Evolutionary conservation across 352 stramenopile genomes (phyloP), one percentile per base, ranked within the genome.

Genomic region (Blastocystis sp.): DNA sequence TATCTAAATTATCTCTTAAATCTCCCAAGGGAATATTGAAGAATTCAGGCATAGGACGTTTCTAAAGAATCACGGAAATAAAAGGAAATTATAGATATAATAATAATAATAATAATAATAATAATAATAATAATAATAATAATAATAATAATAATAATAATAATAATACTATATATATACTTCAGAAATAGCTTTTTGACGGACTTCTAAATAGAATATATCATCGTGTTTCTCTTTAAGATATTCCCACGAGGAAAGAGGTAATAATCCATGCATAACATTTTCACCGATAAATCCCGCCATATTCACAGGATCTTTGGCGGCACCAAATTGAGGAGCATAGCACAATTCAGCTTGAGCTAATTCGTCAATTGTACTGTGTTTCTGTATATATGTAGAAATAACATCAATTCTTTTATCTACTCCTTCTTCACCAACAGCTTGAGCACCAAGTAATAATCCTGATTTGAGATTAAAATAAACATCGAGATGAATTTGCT

Each of bases 381-480:
- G 31, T 19, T 64, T 70, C 36, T 77, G 72, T 39, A 78, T 76
- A 1, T 72, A 66, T 21, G 74, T 74, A 2, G 68, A 65, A 32
- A 80, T 70, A 21, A 79, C 70, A 46, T 80, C 74, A 65, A 80
- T 79, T 10, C 72, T 58, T 45, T 78, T 80, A n/a, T 80, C 74
- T 4, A 78, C 71, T 30, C 74, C 74, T 18, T 74, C 71, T 54
- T 71, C 64, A 27, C 74, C 74, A 42, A 79, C 71, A 30, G 69
- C 72, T 58, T 77, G 71, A 9, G 69, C 72, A 11, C 74, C 74
- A 32, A 71, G 70, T 19, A 80, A 69, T 10, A 67, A 58, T 32
- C 72, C 71, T 27, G 43, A 58, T 5, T 49, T 55, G 33, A 58
- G 64, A 40, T 75, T 40, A 64, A 79, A 80, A 0, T 73, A 33